phyloP scores from a whole-genome alignment of 768 basidiomycete genomes.

The Lactarius deliciosus region DNA sequence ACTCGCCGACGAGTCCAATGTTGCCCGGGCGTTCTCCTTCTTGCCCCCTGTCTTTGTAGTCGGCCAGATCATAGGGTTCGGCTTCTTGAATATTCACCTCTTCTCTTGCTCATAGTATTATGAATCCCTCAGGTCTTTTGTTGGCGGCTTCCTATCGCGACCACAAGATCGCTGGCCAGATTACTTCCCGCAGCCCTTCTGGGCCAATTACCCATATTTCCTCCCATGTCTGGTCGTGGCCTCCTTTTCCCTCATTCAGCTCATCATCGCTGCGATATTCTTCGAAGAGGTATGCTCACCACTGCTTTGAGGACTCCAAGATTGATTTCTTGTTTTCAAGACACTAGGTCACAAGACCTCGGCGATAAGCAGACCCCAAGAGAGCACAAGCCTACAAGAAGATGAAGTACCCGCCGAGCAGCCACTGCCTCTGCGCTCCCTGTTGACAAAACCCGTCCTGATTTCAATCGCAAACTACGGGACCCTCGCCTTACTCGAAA shows the following conservation, averaged over 20 bases:
- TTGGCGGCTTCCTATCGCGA: constrained; percentile 30
- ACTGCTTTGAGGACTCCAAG: background rate
- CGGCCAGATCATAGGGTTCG: constrained; percentile 1
- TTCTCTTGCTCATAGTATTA: background rate
- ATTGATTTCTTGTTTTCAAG: background rate
- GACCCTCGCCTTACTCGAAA: background rate
- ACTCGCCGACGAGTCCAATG: constrained; percentile 59
- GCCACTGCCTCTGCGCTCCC: background rate
- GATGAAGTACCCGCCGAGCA: background rate
- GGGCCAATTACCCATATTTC: constrained; percentile 32
- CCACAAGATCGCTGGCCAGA: constrained; percentile 30
- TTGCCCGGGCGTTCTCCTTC: constrained; percentile 41
- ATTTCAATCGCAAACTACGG: background rate
- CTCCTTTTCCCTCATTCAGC: background rate
- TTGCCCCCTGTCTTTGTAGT: constrained; percentile 34
- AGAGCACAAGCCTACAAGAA: background rate
- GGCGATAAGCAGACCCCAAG: background rate
- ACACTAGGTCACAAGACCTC: background rate
- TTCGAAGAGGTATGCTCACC: constrained; percentile 3
- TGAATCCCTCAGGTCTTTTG: constrained; percentile 5
- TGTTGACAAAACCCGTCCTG: background rate
- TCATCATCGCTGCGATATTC: background rate
- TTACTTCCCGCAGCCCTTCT: constrained; percentile 28
- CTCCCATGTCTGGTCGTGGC: constrained; percentile 28
- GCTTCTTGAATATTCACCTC: background rate